A percentile compares a stretch with the other conserved stretches of the same genome.
phyloP scores from a whole-genome alignment of 1,284 basidiomycete genomes.

The Leccinum huronense region DNA sequence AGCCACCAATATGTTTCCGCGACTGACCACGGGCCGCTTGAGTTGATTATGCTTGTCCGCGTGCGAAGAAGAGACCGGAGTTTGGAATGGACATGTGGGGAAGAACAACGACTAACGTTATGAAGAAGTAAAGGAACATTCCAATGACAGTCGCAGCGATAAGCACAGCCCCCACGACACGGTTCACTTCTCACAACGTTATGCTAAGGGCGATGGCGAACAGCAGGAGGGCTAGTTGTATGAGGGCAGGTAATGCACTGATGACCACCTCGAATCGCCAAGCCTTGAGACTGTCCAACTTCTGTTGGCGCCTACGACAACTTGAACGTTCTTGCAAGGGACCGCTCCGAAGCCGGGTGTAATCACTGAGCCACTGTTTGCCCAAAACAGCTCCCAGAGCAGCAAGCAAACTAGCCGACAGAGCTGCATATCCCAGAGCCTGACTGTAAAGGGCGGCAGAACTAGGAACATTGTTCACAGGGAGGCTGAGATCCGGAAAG shows the following conservation, averaged over 20 bases:
- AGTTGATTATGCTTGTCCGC: not conserved
- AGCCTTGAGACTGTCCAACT: slow-evolving; percentile 17
- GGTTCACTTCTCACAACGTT: slow-evolving; percentile 14
- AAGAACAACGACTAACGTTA: slow-evolving; percentile 16
- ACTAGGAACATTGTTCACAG: slow-evolving; percentile 13
- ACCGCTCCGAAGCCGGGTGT: slow-evolving; percentile 7
- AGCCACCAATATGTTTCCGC: slow-evolving; percentile 4
- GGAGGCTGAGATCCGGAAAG: slow-evolving; percentile 11
- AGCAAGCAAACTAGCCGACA: slow-evolving; percentile 20
- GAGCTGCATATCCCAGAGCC: slow-evolving; percentile 14
- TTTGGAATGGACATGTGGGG: slow-evolving; percentile 19
- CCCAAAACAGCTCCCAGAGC: slow-evolving; percentile 20
- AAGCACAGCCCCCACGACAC: slow-evolving; percentile 11
- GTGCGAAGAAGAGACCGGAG: slow-evolving; percentile 15
- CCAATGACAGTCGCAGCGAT: slow-evolving; percentile 12
- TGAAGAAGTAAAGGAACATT: slow-evolving; percentile 14
- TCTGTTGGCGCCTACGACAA: slow-evolving; percentile 18
- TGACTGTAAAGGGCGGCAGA: slow-evolving; percentile 15
- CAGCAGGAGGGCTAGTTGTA: slow-evolving; percentile 19
- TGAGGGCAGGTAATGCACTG: slow-evolving; percentile 13
- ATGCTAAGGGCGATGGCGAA: slow-evolving; percentile 14
- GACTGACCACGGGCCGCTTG: slow-evolving; percentile 1
- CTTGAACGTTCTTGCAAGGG: slow-evolving; percentile 10
- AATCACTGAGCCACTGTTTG: slow-evolving; percentile 19
- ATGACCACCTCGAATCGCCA: slow-evolving; percentile 18